Evolutionary conservation across 345 rosid species (phyloP).

Genomic region (Citrus hindsii): DNA sequence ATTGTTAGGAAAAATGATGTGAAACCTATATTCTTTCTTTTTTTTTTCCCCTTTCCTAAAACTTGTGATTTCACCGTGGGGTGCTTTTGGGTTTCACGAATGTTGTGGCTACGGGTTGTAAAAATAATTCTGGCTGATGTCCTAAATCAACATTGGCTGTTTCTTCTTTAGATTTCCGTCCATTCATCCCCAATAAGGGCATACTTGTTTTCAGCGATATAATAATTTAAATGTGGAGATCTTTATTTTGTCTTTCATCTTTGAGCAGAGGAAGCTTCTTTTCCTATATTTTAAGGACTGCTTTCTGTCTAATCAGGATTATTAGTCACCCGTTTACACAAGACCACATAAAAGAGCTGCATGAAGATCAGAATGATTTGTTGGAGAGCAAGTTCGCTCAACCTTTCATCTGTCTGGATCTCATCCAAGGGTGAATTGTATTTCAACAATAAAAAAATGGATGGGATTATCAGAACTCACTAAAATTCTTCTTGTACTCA

Average conservation of each 20-base stretch:
- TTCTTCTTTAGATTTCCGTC: neutral
- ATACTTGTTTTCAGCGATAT: conserved; percentile 11
- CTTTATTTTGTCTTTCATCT: neutral
- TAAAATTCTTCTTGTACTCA: too few species aligned
- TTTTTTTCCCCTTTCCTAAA: neutral
- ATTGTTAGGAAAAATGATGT: conserved; percentile 17
- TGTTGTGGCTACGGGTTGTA: conserved; percentile 33
- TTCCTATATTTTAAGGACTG: too few species aligned
- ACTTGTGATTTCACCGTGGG: conserved; percentile 1
- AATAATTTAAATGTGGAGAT: neutral
- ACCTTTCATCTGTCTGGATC: too few species aligned
- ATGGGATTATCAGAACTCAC: too few species aligned
- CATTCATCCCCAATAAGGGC: conserved; percentile 7
- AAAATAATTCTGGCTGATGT: conserved; percentile 39
- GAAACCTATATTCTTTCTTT: neutral
- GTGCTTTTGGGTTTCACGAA: conserved; percentile 16
- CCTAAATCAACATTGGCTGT: conserved; percentile 10
- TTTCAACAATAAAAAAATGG: neutral
- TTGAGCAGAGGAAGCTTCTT: neutral
- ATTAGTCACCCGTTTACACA: too few species aligned
- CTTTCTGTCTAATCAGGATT: too few species aligned
- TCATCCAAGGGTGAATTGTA: neutral
- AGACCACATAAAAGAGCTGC: too few species aligned
- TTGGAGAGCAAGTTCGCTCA: too few species aligned
- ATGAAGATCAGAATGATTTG: too few species aligned